A percentile compares a stretch with the other conserved stretches of the same genome.
phyloP scores from a whole-genome alignment of 805 yeast species.

The Cephaloascus fragrans region DNA sequence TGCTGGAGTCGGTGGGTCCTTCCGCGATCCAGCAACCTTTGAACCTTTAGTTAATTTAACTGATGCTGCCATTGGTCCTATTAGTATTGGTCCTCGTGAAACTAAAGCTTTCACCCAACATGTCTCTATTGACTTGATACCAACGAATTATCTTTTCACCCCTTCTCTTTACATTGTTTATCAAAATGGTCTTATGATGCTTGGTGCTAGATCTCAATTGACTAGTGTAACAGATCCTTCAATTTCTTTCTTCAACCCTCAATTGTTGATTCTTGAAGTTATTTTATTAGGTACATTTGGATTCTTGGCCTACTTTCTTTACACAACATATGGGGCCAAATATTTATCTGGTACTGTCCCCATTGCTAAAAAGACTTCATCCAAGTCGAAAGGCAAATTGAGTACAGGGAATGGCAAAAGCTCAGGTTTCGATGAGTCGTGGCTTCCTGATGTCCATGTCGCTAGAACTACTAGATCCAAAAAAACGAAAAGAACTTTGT shows the following conservation, averaged over 20 bases:
- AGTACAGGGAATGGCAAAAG: slow-evolving; percentile 6
- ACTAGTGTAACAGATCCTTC: slow-evolving; percentile 53
- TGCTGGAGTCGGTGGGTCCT: slow-evolving; percentile 62
- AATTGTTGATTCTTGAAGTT: slow-evolving; percentile 53
- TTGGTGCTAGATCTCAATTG: slow-evolving; percentile 50
- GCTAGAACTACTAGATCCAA: slow-evolving; percentile 20
- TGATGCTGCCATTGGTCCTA: slow-evolving; percentile 53
- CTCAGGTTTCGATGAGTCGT: slow-evolving; percentile 28
- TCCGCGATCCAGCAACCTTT: slow-evolving; percentile 46
- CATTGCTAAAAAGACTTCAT: slow-evolving; percentile 14
- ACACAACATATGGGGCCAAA: slow-evolving; percentile 31
- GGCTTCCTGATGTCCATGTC: slow-evolving; percentile 53
- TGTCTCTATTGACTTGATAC: slow-evolving; percentile 46
- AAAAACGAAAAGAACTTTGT: too few species aligned
- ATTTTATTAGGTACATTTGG: slow-evolving; percentile 40
- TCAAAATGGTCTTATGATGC: slow-evolving; percentile 38
- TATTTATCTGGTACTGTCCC: slow-evolving; percentile 33
- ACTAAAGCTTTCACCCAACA: slow-evolving; percentile 44
- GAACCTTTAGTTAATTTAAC: slow-evolving; percentile 52
- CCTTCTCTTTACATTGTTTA: slow-evolving; percentile 50
- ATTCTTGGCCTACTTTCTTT: slow-evolving; percentile 37
- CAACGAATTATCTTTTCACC: slow-evolving; percentile 46
- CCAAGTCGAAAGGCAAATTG: slow-evolving; percentile 17
- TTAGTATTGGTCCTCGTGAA: slow-evolving; percentile 40
- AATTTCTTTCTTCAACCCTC: slow-evolving; percentile 64